Evolutionary conservation across 768 basidiomycete species (phyloP).

Genomic region (Chiua virens): DNA sequence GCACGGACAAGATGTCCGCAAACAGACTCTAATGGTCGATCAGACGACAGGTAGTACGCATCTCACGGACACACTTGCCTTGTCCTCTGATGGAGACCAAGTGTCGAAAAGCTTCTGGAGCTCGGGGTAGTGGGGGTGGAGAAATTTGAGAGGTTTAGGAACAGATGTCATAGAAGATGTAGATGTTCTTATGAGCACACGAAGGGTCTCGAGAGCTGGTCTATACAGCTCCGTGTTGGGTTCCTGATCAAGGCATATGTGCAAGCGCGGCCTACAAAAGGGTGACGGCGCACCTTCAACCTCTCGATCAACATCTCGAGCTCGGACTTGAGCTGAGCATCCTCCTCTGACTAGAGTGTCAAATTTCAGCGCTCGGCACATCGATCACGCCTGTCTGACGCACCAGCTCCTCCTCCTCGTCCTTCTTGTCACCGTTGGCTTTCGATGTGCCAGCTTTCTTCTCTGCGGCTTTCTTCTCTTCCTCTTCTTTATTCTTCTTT

Average conservation of each 20-base stretch:
- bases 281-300: slow-evolving; percentile 62
- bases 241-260: slow-evolving; percentile 59
- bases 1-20: slow-evolving; percentile 94
- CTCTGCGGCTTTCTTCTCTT: slow-evolving; percentile 41
- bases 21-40: slow-evolving; percentile 69
- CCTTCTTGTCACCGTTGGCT: slow-evolving; percentile 50
- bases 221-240: slow-evolving; percentile 79
- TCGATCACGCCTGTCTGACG: slow-evolving; percentile 33
- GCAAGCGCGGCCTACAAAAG: slow-evolving; percentile 1
- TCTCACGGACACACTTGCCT: slow-evolving; percentile 30
- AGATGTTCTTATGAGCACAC: slow-evolving; percentile 91
- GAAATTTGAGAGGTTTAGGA: slow-evolving; percentile 97
- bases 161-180: slow-evolving; percentile 99
- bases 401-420: slow-evolving; percentile 74
- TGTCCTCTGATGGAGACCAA: slow-evolving; percentile 77
- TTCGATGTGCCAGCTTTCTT: slow-evolving; percentile 61
- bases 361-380: slow-evolving; percentile 7
- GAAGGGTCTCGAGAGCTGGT: slow-evolving; percentile 89
- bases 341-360: slow-evolving; percentile 81
- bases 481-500: slow-evolving; percentile 59
- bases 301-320: slow-evolving; percentile 97
- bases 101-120: slow-evolving; percentile 82
- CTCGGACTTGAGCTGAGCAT: slow-evolving; percentile 88
- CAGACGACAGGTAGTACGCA: not conserved
- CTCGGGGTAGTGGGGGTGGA: slow-evolving; percentile 89